Evolutionary conservation across 768 basidiomycete species (phyloP), one percentile per base, ranked within the genome.

Genomic region (Lentinula raphanica): DNA sequence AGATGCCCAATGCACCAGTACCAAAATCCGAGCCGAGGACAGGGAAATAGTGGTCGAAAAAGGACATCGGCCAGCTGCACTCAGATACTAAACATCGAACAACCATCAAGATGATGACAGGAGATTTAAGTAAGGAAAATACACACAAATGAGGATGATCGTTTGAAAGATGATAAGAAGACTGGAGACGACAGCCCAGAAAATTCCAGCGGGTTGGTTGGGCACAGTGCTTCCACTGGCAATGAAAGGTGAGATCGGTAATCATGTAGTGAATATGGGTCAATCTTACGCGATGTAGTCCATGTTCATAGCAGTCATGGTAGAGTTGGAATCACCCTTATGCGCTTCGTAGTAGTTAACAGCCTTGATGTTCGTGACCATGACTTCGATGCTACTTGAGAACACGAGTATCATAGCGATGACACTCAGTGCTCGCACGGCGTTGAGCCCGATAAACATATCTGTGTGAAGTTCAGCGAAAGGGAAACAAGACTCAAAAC

Each of bases 131-230:
- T 3, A 17, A 13, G 54, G 27, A 48, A 5, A 49, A 55, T 31
- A 56, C 62, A 31, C 23, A 63, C 62, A 71, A 60, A 94, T 71
- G 66, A 96, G 85, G 31, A 92, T 77, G 65, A 94, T 69, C 60
- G 87, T 82, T 75, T 94, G 90, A 71, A 90, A 86, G 60, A 94
- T 83, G 70, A 96, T 92, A 70, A 96, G 82, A 57, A 96, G 79
- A 59, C 91, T 80, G 71, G 92, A 92, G 61, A 95, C 75, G 60
- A 96, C 85, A 4, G 91, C 90, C 90, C 93, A 97, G 74, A 97
- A 96, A 8, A 84, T 82, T 27, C 94, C 94, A 19, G 90, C 94
- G 29, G 90, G 82, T 69, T 96, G 93, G 71, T 92, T 92, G 3
- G 94, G 94, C 4, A 97, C 92, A 2, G 92, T 92, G 70, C 86